These are phyloP conservation scores for Lactuca sativa DNA, from an alignment of 129 eudicot species.

Conservation along the genomic window DNA sequence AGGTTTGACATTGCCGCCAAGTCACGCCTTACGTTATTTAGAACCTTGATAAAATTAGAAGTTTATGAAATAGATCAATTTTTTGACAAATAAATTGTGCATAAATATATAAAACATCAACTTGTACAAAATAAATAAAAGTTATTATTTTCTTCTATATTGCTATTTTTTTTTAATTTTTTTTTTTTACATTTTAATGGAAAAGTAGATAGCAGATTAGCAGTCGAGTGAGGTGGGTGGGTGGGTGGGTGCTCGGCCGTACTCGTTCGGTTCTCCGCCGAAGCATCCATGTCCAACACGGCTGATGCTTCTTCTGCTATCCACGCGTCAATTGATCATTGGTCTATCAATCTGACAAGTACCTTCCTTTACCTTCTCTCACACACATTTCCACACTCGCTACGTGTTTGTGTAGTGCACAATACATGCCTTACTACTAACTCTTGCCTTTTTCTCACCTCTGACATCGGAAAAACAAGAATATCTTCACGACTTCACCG, in stretches of 20 bases:
- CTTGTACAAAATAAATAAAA: constrained; percentile 3
- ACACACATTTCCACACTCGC: constrained; percentile 23
- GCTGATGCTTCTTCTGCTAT: constrained; percentile 3
- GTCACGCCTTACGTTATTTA: too few species aligned
- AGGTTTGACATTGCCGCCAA: too few species aligned
- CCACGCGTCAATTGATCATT: constrained; percentile 45
- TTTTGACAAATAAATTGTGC: neutral
- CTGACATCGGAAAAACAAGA: constrained; percentile 24
- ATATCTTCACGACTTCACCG: constrained; percentile 50
- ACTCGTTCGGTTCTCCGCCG: constrained; percentile 16
- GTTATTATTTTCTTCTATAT: neutral
- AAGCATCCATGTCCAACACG: constrained; percentile 32
- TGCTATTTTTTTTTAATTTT: neutral
- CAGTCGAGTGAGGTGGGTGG: constrained; percentile 1
- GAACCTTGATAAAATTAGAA: too few species aligned
- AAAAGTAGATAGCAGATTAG: constrained; percentile 7
- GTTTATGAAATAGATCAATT: too few species aligned
- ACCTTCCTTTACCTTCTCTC: constrained; percentile 17
- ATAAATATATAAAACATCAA: constrained; percentile 7
- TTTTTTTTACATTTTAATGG: neutral
- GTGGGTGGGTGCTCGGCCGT: constrained; percentile 29
- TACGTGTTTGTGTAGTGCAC: constrained; percentile 12
- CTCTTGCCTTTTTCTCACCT: constrained; percentile 11
- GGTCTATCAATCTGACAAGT: constrained; percentile 24
- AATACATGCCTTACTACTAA: constrained; percentile 9